A percentile compares a stretch with the other conserved stretches of the same genome.
These are phyloP conservation scores for Scleroderma citrinum DNA, from an alignment of 768 basidiomycete species.

Conservation along the genomic window DNA sequence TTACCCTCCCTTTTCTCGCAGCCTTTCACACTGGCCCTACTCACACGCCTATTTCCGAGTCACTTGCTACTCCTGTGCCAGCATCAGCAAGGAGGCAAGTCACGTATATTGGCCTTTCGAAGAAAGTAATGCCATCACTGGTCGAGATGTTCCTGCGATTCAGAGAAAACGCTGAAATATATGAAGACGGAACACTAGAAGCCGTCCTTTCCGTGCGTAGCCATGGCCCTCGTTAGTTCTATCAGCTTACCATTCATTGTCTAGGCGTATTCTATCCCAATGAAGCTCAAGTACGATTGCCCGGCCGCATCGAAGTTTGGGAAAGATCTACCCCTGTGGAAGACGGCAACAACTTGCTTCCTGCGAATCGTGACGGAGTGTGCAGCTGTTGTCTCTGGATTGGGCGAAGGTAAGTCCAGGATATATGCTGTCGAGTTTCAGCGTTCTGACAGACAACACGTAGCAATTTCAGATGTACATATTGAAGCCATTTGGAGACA, in stretches of 20 bases:
- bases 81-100: constrained; percentile 51
- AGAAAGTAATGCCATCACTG: constrained; percentile 80
- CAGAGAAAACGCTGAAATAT: constrained; percentile 56
- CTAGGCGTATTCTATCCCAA: constrained; percentile 83
- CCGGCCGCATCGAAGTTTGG: constrained; percentile 85
- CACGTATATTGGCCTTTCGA: constrained; percentile 87
- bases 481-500: constrained; percentile 84
- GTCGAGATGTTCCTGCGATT: constrained; percentile 72
- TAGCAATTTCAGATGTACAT: constrained; percentile 56
- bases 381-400: constrained; percentile 41
- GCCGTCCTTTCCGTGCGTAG: constrained; percentile 64
- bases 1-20: constrained; percentile 81
- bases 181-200: constrained; percentile 79
- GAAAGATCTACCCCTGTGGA: constrained; percentile 87
- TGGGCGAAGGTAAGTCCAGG: constrained; percentile 44
- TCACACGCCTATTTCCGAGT: constrained; percentile 3
- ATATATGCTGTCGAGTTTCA: not conserved
- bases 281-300: constrained; percentile 94
- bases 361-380: constrained; percentile 69
- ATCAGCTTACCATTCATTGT: not conserved
- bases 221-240: not conserved
- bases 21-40: constrained; percentile 52
- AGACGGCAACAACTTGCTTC: constrained; percentile 83
- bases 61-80: constrained; percentile 7
- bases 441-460: not conserved